A percentile compares a stretch with the other conserved stretches of the same genome.
phyloP scores from a whole-genome alignment of 2,329 filamentous ascomycete genomes.

The Talaromyces rugulosus region DNA sequence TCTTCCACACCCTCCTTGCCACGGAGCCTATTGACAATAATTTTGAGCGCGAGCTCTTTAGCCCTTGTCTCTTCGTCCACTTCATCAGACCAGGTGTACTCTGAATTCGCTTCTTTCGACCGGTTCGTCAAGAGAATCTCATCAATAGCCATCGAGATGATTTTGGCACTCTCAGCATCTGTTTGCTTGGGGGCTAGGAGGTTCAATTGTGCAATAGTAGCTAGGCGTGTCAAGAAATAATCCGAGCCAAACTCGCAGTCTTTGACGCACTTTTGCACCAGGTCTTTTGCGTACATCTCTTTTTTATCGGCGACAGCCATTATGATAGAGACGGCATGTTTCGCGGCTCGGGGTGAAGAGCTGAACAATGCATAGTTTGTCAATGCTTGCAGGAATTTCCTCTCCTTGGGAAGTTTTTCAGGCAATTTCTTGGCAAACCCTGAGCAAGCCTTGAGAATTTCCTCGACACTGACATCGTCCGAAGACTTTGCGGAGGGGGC shows the following conservation, averaged over 20 bases:
- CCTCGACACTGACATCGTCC: slow-evolving; percentile 72
- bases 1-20: slow-evolving; percentile 51
- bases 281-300: slow-evolving; percentile 78
- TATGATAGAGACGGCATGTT: slow-evolving; percentile 89
- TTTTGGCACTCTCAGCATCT: slow-evolving; percentile 68
- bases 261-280: slow-evolving; percentile 71
- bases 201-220: slow-evolving; percentile 61
- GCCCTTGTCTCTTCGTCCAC: slow-evolving; percentile 78
- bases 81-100: slow-evolving; percentile 64
- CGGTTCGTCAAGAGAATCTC: slow-evolving; percentile 69
- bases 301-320: slow-evolving; percentile 72
- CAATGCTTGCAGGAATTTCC: slow-evolving; percentile 75
- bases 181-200: slow-evolving; percentile 69
- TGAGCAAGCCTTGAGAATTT: slow-evolving; percentile 89
- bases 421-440: slow-evolving; percentile 86
- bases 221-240: slow-evolving; percentile 63
- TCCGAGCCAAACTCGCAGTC: slow-evolving; percentile 68
- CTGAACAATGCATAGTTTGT: slow-evolving; percentile 80
- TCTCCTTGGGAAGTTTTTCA: slow-evolving; percentile 74
- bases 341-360: slow-evolving; percentile 74
- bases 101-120: slow-evolving; percentile 49
- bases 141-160: slow-evolving; percentile 72
- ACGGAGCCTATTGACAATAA: slow-evolving; percentile 79
- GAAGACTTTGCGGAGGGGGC: slow-evolving; percentile 65
- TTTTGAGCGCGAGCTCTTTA: slow-evolving; percentile 78